Base-by-base conservation (phyloP, 2,329 filamentous ascomycete species). In the Xylaria sp. region DNA sequence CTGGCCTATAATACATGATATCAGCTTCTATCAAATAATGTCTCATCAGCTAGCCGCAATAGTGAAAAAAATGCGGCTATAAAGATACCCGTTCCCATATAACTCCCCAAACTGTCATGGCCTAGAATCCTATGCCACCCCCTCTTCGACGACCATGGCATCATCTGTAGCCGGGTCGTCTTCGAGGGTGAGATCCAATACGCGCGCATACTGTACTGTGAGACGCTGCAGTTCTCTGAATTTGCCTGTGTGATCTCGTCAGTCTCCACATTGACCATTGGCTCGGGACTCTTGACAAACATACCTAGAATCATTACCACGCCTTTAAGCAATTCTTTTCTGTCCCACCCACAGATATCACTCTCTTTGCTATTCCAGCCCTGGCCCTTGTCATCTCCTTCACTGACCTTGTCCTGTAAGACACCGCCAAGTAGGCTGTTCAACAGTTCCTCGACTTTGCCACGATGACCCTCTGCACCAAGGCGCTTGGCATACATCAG, bases 401-500 rank as follows among this genome's bases (percentile, higher is more conserved):
- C 81, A 66, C 80, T 79, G 50, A 18, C 25, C 28, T 88, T 88
- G 1, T 92, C 90, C 70, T 86, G 86, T 77, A 86, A 85, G 74
- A 86, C 88, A 60, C 92, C 92, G 8, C 94, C 94, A 58, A 97
- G 85, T 51, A 99, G 84, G 55, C 89, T 92, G 74, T 93, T 91
- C 34, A 98, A 84, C 10, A 99, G 84, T 82, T 99, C 97, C 79
- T 98, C 95, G 1, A 98, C 94, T 82, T 99, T 99, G 66, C 89
- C 87, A 74, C 91, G 90, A 61, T 95, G 84, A 0, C 94, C 94
- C 80, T 99, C 97, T 0, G 94, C 94, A 0, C 96, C 96, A 6
- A 99, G 88, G 0, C 96, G 90, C 83, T 98, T 98, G 3, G 94
- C 95, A 77, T 99, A 99, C 94, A 98, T 98, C 77, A 94, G 92